phyloP scores from a whole-genome alignment of 768 basidiomycete species.

The Nidularia pulvinata region DNA sequence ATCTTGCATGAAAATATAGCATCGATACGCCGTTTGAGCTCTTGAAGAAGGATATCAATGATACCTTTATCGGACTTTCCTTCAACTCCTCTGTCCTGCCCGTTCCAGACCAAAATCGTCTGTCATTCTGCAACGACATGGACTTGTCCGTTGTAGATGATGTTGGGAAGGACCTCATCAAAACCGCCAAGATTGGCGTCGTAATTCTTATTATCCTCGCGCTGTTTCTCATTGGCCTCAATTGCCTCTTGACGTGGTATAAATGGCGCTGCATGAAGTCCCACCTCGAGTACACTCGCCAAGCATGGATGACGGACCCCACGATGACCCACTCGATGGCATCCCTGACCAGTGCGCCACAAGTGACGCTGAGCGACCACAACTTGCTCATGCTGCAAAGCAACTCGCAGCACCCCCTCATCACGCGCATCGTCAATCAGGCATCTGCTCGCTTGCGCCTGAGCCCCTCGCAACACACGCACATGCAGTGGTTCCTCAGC shows the following conservation, averaged over 20 bases:
- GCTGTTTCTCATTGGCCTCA: constrained; percentile 70
- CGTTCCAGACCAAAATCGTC: constrained; percentile 65
- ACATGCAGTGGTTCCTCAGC: constrained; percentile 86
- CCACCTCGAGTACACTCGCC: constrained; percentile 69
- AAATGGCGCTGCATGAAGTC: constrained; percentile 75
- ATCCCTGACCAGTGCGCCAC: constrained; percentile 34
- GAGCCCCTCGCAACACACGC: constrained; percentile 59
- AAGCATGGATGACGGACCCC: constrained; percentile 78
- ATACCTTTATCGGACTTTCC: constrained; percentile 72
- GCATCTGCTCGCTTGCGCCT: constrained; percentile 52
- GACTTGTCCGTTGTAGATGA: constrained; percentile 89
- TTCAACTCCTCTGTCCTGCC: constrained; percentile 78
- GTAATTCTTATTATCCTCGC: constrained; percentile 72
- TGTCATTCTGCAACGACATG: constrained; percentile 76
- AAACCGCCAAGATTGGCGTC: constrained; percentile 77
- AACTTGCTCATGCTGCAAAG: constrained; percentile 78
- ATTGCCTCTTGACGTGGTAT: constrained; percentile 86
- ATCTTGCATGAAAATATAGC: constrained; percentile 28
- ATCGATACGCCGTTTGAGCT: constrained; percentile 88
- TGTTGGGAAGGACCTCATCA: constrained; percentile 76
- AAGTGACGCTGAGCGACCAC: constrained; percentile 66
- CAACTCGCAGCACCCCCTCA: constrained; percentile 69
- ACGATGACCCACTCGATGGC: constrained; percentile 45
- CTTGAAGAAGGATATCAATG: constrained; percentile 87
- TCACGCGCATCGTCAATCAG: constrained; percentile 62